Conservation (phyloP, 1,284 basidiomycete species). For the Marasmius oreades region DNA sequence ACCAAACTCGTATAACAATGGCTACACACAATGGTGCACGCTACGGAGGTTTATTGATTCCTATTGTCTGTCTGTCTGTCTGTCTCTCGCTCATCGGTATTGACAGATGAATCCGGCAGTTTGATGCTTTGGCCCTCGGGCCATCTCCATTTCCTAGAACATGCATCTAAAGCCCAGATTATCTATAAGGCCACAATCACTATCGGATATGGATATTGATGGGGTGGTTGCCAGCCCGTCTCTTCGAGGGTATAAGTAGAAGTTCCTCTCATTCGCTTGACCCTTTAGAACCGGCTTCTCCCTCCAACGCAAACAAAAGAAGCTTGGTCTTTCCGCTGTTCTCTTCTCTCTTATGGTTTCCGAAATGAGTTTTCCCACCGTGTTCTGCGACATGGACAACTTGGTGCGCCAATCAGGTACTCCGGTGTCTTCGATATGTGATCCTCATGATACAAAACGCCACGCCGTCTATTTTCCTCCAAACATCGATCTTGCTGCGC, state of each 20-base stretch:
- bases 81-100: not conserved
- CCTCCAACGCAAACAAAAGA: not conserved
- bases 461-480: slow-evolving; percentile 29
- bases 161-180: not conserved
- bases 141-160: not conserved
- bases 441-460: slow-evolving; percentile 23
- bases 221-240: not conserved
- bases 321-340: not conserved
- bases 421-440: not conserved
- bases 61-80: too few relatives aligned
- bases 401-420: not conserved
- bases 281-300: slow-evolving; percentile 11
- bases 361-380: not conserved
- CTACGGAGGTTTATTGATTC: not conserved
- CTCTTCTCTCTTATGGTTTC: not conserved
- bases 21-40: too few relatives aligned
- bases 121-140: not conserved
- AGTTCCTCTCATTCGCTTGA: not conserved
- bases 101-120: not conserved
- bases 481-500: slow-evolving; percentile 7
- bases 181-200: not conserved
- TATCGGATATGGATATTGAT: not conserved
- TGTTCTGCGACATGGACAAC: not conserved
- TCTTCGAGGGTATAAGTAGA: not conserved
- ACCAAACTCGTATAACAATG: too few relatives aligned